Base-by-base conservation (phyloP, 306 rosid genomes). In the Malus domestica region DNA sequence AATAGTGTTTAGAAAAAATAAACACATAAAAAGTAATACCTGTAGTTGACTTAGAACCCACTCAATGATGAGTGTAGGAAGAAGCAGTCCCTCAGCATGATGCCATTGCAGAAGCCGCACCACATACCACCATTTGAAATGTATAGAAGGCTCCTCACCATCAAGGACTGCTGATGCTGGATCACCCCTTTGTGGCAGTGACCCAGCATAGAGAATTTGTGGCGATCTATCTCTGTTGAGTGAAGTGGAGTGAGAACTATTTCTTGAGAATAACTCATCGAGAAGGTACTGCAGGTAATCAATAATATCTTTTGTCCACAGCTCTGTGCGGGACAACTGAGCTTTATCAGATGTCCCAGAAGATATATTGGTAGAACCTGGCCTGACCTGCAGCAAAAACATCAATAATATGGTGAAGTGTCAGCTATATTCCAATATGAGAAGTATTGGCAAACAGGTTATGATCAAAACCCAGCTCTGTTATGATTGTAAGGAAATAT, bases 111-210 rank as follows among this genome's bases (percentile, higher is more conserved):
- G 82, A 27, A 92, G 97, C 54, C 97, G 89, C 54, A 89, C 92
- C 81, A 89, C 80, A 79, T 95, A 90, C 99, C 97, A 87, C 99
- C 99, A 95, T 85, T 82, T 92, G 79, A 89, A 89, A 87, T 95
- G 93, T 74, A 88, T 75, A 45, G 99, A 92, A 68, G 97, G 90
- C 78, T 87, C 97, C 74, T 88, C 92, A 70, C 88, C 87, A 66
- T 88, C 92, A 80, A 84, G 86, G 33, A 79, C 73, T 58, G 91
- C 80, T 75, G 84, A 84, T 62, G 80, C 72, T 3, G 80, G 83
- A 76, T 90, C 91, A 73, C 77, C 78, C 80, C 87, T 88, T 67
- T 87, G 90, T 79, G 87, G 90, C 51, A 82, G 49, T 18, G 90
- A 79, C 57, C 90, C 95, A 72, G 88, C 46, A 85, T 88, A 88